Conservation (phyloP, 176 grass and related monocot genomes). For the Aechmea fasciata region DNA sequence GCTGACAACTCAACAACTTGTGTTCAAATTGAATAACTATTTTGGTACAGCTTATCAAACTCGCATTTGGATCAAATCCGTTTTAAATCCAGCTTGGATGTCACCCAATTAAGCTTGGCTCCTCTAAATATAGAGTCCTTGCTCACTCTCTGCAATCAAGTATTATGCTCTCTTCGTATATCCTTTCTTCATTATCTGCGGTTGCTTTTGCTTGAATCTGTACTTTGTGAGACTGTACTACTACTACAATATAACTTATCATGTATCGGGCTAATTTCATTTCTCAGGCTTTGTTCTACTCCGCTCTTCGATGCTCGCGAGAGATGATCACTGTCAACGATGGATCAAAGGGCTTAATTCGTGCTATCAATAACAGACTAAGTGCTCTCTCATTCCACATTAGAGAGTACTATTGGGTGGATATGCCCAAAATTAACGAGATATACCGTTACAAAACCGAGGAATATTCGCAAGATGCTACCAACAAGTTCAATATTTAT, state of each 20-base stretch:
- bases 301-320: slow-evolving; percentile 59
- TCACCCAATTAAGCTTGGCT: too few species aligned
- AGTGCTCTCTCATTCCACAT: slow-evolving; percentile 82
- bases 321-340: slow-evolving; percentile 60
- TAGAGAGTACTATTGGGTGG: slow-evolving; percentile 75
- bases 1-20: too few species aligned
- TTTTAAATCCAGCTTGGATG: too few species aligned
- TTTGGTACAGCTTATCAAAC: too few species aligned
- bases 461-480: slow-evolving; percentile 79
- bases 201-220: neutral
- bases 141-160: too few species aligned
- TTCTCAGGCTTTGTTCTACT: slow-evolving; percentile 69
- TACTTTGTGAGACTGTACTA: neutral
- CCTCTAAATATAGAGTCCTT: too few species aligned
- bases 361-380: slow-evolving; percentile 70
- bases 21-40: too few species aligned
- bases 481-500: slow-evolving; percentile 89
- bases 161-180: too few species aligned
- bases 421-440: slow-evolving; percentile 86
- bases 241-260: neutral
- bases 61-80: too few species aligned
- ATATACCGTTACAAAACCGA: slow-evolving; percentile 86
- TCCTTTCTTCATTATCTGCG: too few species aligned
- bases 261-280: slow-evolving; percentile 15
- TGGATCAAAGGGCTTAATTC: slow-evolving; percentile 51